phyloP scores from a whole-genome alignment of 2,329 filamentous ascomycete genomes.

The Volutella citrinella region DNA sequence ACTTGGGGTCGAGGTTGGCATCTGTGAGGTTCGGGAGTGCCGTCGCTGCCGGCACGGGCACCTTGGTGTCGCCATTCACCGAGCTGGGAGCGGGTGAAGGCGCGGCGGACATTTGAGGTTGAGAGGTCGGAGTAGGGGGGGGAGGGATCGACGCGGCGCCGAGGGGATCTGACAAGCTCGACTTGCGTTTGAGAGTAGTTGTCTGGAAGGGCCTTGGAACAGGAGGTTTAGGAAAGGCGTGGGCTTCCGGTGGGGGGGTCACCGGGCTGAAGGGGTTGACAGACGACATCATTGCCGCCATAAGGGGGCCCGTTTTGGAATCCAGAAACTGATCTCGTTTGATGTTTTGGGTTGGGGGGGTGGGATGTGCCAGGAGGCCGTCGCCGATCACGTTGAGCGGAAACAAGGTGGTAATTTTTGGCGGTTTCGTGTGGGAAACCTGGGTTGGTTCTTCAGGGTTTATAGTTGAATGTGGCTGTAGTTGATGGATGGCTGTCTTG shows the following conservation, averaged over 20 bases:
- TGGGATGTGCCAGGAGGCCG: neutral
- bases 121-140: conserved; percentile 19
- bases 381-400: conserved; percentile 4
- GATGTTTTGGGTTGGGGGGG: too few species aligned
- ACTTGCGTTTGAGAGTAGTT: conserved; percentile 25
- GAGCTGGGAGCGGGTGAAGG: conserved; percentile 19
- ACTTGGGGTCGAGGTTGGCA: conserved; percentile 37
- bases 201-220: conserved; percentile 25
- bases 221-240: conserved; percentile 29
- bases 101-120: conserved; percentile 15
- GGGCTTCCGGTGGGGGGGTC: conserved; percentile 27
- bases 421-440: conserved; percentile 8
- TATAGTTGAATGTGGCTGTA: too few species aligned
- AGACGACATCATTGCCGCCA: conserved; percentile 31
- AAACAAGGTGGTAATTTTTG: conserved; percentile 12
- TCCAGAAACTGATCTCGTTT: conserved; percentile 3
- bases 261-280: conserved; percentile 28
- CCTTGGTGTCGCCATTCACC: too few species aligned
- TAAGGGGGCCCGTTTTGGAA: conserved; percentile 16
- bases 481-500: too few species aligned
- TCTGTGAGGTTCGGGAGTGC: too few species aligned
- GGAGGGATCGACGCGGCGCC: conserved; percentile 19
- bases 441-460: too few species aligned
- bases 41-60: too few species aligned
- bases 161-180: conserved; percentile 22